Percentiles rank a stretch among this genome's conserved stretches.
Conservation (phyloP, 352 stramenopile species). For the Pythium dissotocum region DNA sequence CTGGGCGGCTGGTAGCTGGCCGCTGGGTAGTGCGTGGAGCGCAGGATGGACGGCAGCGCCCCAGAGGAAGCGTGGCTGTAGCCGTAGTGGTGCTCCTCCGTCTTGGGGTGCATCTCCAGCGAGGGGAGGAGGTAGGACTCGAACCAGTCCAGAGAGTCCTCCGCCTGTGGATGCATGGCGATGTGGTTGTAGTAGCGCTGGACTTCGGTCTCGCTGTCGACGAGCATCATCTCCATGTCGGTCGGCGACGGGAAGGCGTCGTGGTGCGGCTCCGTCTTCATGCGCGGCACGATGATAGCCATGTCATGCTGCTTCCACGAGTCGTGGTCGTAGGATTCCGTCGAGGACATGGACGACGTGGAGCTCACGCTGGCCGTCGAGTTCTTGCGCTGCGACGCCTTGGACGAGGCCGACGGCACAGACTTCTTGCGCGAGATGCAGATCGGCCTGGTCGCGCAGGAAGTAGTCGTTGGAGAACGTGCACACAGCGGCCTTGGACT, state of each 20-base stretch:
- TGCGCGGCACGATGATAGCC: conserved; percentile 30
- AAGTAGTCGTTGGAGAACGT: conserved; percentile 79
- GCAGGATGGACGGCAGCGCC: conserved; percentile 13
- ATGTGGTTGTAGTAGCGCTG: conserved; percentile 20
- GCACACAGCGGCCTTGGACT: conserved; percentile 69
- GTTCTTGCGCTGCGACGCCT: conserved; percentile 9
- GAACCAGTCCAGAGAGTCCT: conserved; percentile 71
- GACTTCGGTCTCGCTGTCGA: conserved; percentile 32
- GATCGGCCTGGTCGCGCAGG: conserved; percentile 54
- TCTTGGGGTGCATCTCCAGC: conserved; percentile 27
- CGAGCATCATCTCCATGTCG: conserved; percentile 46
- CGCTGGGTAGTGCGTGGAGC: conserved; percentile 7
- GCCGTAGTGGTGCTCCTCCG: conserved; percentile 21
- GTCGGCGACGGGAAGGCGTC: conserved; percentile 35
- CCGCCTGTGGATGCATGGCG: conserved; percentile 5
- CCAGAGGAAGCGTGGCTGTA: not conserved
- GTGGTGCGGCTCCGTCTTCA: conserved; percentile 27
- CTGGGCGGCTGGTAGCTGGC: conserved; percentile 21
- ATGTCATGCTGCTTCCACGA: conserved; percentile 29
- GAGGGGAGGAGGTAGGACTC: conserved; percentile 56
- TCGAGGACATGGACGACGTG: not conserved
- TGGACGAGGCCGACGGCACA: conserved; percentile 18
- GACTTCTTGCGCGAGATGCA: conserved; percentile 75
- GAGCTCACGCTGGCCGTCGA: not conserved
- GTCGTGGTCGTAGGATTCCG: conserved; percentile 9